These are phyloP conservation scores for Coemansia umbellata DNA, from an alignment of 192 early-diverging fungal genomes.

Conservation along the genomic window DNA sequence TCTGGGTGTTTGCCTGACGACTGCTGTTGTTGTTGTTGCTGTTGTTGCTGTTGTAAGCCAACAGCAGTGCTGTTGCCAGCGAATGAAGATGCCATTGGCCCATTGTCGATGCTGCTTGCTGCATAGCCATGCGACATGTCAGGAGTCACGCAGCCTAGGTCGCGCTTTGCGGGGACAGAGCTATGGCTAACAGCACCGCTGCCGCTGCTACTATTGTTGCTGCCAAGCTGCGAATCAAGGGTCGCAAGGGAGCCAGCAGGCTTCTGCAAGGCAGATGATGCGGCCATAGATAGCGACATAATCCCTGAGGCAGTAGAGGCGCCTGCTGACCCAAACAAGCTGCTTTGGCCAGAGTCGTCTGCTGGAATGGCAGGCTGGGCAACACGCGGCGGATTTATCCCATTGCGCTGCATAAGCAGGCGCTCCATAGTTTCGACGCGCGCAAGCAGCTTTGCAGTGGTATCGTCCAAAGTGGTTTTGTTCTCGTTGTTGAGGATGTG, in stretches of 20 bases:
- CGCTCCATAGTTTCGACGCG: slow-evolving; percentile 51
- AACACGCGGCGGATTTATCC: slow-evolving; percentile 22
- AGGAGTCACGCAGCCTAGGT: background rate
- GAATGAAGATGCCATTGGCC: background rate
- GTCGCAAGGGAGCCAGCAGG: background rate
- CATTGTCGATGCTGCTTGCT: background rate
- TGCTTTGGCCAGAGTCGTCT: background rate
- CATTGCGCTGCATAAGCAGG: slow-evolving; percentile 45
- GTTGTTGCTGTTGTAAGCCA: background rate
- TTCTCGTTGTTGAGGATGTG: slow-evolving; percentile 7
- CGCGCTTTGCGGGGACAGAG: slow-evolving; percentile 9
- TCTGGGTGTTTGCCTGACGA: background rate
- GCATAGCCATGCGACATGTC: background rate
- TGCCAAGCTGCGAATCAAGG: background rate
- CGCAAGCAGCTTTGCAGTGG: slow-evolving; percentile 40
- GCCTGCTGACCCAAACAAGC: background rate
- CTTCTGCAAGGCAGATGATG: background rate
- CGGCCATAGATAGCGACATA: background rate
- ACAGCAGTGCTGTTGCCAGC: background rate
- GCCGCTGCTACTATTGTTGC: background rate
- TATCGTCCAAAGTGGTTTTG: slow-evolving; percentile 13
- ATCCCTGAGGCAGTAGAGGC: background rate
- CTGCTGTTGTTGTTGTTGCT: background rate
- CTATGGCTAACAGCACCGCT: background rate
- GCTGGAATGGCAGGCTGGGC: background rate